Evolutionary conservation across 192 early-diverging fungal genomes (phyloP).

Genomic region (Umbelopsis isabellina): DNA sequence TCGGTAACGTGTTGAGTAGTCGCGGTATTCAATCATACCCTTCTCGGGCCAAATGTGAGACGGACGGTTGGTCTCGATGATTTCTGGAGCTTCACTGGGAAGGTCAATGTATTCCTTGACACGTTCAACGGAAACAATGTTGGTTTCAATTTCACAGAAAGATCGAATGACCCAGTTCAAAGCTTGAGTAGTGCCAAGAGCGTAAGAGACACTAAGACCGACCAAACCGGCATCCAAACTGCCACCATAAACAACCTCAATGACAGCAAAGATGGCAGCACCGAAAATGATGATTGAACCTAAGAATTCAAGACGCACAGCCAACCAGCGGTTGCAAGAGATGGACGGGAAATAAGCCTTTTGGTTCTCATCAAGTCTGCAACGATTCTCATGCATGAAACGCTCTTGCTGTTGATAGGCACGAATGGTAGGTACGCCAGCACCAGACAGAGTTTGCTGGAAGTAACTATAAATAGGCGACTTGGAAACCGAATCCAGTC

Average conservation of each 20-base stretch:
- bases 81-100: constrained; percentile 76
- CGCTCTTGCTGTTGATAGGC: constrained; percentile 67
- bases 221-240: constrained; percentile 70
- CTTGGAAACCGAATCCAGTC: constrained; percentile 79
- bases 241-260: constrained; percentile 58
- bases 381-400: constrained; percentile 72
- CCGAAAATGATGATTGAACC: constrained; percentile 80
- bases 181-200: constrained; percentile 76
- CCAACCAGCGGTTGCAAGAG: constrained; percentile 69
- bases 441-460: constrained; percentile 59
- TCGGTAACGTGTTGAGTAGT: constrained; percentile 84
- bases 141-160: constrained; percentile 82
- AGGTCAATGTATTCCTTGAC: constrained; percentile 83
- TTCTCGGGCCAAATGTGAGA: constrained; percentile 69
- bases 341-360: constrained; percentile 79
- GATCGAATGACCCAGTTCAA: constrained; percentile 88
- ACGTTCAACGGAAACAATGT: constrained; percentile 76
- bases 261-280: constrained; percentile 71
- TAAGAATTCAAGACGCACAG: constrained; percentile 80
- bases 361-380: constrained; percentile 77
- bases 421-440: constrained; percentile 66
- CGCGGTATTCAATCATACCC: constrained; percentile 74
- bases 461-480: constrained; percentile 83
- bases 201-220: constrained; percentile 65
- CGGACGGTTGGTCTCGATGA: constrained; percentile 63